Evolutionary conservation across 2,329 filamentous ascomycete genomes (phyloP).

Genomic region (Clonostachys rosea): DNA sequence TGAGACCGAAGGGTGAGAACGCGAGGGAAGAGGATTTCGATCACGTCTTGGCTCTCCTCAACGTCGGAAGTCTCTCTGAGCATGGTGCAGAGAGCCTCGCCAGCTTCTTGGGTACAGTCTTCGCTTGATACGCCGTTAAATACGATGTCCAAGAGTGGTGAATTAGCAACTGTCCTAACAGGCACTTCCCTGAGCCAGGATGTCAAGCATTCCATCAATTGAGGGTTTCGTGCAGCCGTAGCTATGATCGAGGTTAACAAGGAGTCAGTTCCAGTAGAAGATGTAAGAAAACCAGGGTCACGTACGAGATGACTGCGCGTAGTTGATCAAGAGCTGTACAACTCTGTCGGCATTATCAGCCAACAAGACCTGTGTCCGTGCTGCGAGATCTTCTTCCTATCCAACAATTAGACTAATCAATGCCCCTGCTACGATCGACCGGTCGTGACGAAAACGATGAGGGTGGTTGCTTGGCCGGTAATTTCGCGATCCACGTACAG

Average conservation of each 20-base stretch:
- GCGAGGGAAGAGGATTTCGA: constrained; percentile 77
- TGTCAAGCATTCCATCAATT: constrained; percentile 90
- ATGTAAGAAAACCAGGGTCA: constrained; percentile 7
- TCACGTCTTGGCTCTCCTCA: constrained; percentile 79
- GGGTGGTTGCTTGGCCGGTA: constrained; percentile 32
- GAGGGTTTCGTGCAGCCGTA: constrained; percentile 77
- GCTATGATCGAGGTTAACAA: constrained; percentile 37
- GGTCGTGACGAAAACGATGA: constrained; percentile 24
- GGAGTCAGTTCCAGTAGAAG: neutral
- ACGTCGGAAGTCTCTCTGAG: constrained; percentile 91
- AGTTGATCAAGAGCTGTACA: constrained; percentile 80
- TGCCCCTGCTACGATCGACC: constrained; percentile 23
- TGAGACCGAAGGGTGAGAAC: constrained; percentile 73
- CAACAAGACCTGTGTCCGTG: constrained; percentile 83
- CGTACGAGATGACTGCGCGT: constrained; percentile 86
- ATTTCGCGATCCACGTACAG: constrained; percentile 76
- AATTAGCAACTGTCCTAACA: constrained; percentile 75
- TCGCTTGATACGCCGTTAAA: constrained; percentile 74
- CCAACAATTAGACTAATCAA: constrained; percentile 31
- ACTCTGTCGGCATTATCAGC: constrained; percentile 88
- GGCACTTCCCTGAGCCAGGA: constrained; percentile 96
- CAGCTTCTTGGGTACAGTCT: constrained; percentile 76
- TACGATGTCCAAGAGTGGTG: constrained; percentile 76
- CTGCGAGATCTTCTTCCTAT: constrained; percentile 90
- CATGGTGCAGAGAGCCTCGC: constrained; percentile 89